Conservation (phyloP, 495 filamentous ascomycete species). For the Xylaria flabelliformis region DNA sequence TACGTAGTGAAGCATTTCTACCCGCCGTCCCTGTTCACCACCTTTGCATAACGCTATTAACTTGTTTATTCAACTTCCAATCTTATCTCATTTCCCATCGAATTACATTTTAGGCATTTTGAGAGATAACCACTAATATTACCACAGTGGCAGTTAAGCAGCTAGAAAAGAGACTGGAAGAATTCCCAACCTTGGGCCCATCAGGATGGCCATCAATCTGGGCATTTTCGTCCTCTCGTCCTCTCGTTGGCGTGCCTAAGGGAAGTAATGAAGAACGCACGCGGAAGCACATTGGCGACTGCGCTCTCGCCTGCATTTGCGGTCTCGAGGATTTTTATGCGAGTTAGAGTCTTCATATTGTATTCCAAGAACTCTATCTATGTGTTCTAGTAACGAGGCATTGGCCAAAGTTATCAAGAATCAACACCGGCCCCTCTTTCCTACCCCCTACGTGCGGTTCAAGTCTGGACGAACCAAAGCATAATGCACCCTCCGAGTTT, state of each 20-base stretch:
- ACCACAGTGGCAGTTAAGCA: constrained; percentile 35
- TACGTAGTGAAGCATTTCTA: not conserved
- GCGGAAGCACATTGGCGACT: constrained; percentile 39
- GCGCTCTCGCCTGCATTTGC: constrained; percentile 33
- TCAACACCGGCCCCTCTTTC: not conserved
- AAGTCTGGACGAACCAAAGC: not conserved
- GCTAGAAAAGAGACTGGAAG: constrained; percentile 39
- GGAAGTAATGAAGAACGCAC: constrained; percentile 28
- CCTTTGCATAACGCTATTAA: too few species aligned
- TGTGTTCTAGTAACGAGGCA: too few species aligned
- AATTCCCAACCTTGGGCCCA: constrained; percentile 27
- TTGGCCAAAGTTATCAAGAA: not conserved
- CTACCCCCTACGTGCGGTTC: too few species aligned
- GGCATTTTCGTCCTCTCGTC: constrained; percentile 40
- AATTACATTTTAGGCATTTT: not conserved
- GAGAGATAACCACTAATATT: not conserved
- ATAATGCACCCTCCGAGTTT: not conserved
- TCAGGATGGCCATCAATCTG: constrained; percentile 40
- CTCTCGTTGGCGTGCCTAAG: constrained; percentile 39
- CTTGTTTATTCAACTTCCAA: not conserved
- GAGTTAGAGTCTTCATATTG: not conserved
- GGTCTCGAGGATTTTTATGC: constrained; percentile 33
- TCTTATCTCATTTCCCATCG: not conserved
- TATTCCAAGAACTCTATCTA: not conserved
- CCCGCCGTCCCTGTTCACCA: too few species aligned